Evolutionary conservation across 2,329 filamentous ascomycete genomes (phyloP), one percentile per base, ranked within the genome.

Genomic region (Penicillium thymicola): DNA sequence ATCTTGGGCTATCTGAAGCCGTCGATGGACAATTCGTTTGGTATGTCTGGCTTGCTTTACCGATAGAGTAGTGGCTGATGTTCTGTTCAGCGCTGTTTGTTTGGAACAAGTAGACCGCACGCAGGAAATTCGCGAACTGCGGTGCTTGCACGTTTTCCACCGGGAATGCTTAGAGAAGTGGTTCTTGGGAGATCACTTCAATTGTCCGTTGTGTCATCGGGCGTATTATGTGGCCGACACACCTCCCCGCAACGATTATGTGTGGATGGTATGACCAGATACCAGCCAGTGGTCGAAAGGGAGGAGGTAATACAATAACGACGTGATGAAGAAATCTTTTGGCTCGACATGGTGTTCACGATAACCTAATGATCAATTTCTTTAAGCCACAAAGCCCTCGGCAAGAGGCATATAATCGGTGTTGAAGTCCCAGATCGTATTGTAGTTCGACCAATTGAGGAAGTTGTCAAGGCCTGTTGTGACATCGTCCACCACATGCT

Each of bases 131-230:
- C 69, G 70, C 27, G 71, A 75, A 51, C 58, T 75, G 50, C 70
- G 69, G 52, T 75, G 73, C 49, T 60, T 72, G 55, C 73, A 75
- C 51, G 72, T 75, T 18, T 75, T 75, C 51, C 73, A 75, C 54
- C 67, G 69, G 25, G 72, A 74, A 51, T 75, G 73, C 50, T 59
- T 75, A 25, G 73, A 75, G 40, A 73, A 70, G 56, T 75, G 73
- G 73, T 75, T 71, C 51, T 60, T 75, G 38, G 66, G 71, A 13
- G 68, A 73, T 59, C 73, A 75, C 45, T 75, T 67, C 53, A 72
- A 73, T 43, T 75, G 73, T 44, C 73, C 72, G 18, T 62, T 75
- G 28, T 75, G 73, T 45, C 71, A 75, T 40, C 60, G 68, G 7
- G 67, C 69, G 2, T 75, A 75, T 64, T 75, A 66, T 57, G 60